Conservation (phyloP, 345 rosid species). For the Heritiera littoralis region DNA sequence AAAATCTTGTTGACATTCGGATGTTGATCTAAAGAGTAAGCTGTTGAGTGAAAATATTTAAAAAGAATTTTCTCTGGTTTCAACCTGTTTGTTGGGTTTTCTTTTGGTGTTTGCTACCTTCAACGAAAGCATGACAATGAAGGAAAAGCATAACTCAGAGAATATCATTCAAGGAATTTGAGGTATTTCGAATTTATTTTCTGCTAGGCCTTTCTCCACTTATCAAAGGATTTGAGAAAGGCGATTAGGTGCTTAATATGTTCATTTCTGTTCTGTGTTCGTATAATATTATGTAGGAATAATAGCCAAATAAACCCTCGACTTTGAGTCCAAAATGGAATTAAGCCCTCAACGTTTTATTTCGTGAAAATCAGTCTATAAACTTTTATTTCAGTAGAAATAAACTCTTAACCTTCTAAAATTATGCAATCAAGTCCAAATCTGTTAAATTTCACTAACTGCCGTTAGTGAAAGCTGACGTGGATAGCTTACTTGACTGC, state of each 20-base stretch:
- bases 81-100: not conserved
- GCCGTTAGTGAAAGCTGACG: too few relatives aligned
- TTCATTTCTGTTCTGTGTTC: conserved; percentile 28
- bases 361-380: too few relatives aligned
- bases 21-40: conserved; percentile 76
- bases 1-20: conserved; percentile 91
- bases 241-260: conserved; percentile 11
- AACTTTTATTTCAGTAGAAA: too few relatives aligned
- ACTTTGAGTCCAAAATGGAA: too few relatives aligned
- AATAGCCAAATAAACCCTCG: too few relatives aligned
- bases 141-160: conserved; percentile 27
- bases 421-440: too few relatives aligned
- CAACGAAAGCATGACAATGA: conserved; percentile 59
- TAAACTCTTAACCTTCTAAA: too few relatives aligned
- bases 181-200: not conserved
- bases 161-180: conserved; percentile 4
- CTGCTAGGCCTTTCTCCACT: not conserved
- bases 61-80: not conserved
- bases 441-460: too few relatives aligned
- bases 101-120: conserved; percentile 26
- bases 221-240: conserved; percentile 13
- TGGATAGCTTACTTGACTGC: too few relatives aligned
- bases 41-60: conserved; percentile 53
- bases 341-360: too few relatives aligned
- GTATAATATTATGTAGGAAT: too few relatives aligned